A percentile compares a stretch with the other conserved stretches of the same genome.
phyloP scores from a whole-genome alignment of 345 rosid species.

The Lumnitzera racemosa region DNA sequence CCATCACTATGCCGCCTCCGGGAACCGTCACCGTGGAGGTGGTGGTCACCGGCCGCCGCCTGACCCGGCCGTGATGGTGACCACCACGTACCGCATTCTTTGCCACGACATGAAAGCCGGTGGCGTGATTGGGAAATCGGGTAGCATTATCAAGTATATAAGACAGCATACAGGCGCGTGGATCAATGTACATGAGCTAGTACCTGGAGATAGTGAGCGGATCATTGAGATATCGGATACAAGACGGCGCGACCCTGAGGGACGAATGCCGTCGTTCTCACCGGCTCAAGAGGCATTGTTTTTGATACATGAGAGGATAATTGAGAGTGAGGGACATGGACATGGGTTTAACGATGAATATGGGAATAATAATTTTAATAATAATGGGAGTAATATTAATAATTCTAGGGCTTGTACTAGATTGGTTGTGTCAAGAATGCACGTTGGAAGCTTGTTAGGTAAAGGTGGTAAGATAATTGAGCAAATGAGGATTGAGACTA shows the following conservation, averaged over 20 bases:
- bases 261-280: constrained; percentile 82
- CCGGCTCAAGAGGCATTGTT: constrained; percentile 95
- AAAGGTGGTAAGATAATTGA: constrained; percentile 98
- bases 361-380: constrained; percentile 58
- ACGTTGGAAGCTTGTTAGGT: constrained; percentile 95
- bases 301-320: constrained; percentile 77
- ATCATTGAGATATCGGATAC: constrained; percentile 96
- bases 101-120: constrained; percentile 96
- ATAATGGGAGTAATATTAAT: constrained; percentile 26
- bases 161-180: constrained; percentile 96
- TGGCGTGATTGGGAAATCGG: constrained; percentile 96
- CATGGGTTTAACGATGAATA: constrained; percentile 33
- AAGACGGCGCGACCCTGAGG: constrained; percentile 90
- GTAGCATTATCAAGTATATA: constrained; percentile 83
- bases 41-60: constrained; percentile 30
- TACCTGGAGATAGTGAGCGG: constrained; percentile 82
- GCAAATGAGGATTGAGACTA: constrained; percentile 98
- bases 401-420: constrained; percentile 68
- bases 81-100: constrained; percentile 86
- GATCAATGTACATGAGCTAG: constrained; percentile 94
- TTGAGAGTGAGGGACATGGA: constrained; percentile 66
- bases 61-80: constrained; percentile 55
- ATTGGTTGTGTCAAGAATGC: constrained; percentile 85
- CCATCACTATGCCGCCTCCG: constrained; percentile 12
- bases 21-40: constrained; percentile 47